Base-by-base conservation (phyloP, 2,329 filamentous ascomycete genomes). In the Fusarium pseudograminearum region DNA sequence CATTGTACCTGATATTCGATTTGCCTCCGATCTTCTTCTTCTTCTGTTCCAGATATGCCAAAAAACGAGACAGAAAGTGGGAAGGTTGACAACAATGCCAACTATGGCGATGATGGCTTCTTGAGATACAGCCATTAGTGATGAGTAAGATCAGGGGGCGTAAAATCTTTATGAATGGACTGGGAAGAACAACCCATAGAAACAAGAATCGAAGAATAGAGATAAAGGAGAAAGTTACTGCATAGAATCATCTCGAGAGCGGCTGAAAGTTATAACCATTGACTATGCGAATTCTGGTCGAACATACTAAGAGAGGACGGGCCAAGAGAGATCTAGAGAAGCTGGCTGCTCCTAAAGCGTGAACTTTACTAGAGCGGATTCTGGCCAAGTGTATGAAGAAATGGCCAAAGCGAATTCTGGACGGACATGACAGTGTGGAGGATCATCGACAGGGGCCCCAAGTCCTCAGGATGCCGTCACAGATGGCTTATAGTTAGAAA, bases 381-480 rank as follows among this genome's bases (percentile, higher is more conserved):
- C 24, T 26, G 24, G 24, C 24, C 24, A 26, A 26, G 24, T 26
- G 24, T 6, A 26, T 26, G 24, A 26, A 30, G 28, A 30, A 10
- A 30, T 30, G 28, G 28, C 28, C 18, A 30, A 33, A 33, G 28
- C 20, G 45, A 47, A 34, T n/a, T 48, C 16, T 48, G 30, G 45
- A 33, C 20, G 20, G 2, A 2, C 20, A 18, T 24, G 20, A 5
- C 1, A 47, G 30, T 24, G 0, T 2, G 20, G 15, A 34, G 7
- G 15, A 16, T 22, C 28, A 31, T 20, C 10, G n/a, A 16, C n/a
- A 22, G n/a, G 28, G 28, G 20, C 20, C 18, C 26, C 14, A 30
- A 2, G 7, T 12, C n/a, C 15, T 4, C 4, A 7, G 15, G 5
- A 20, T 18, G 10, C 20, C 33, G 2, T 18, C 14, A 6, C 15